Base-by-base conservation (phyloP, 2,329 filamentous ascomycete species). In the Cladophialophora exuberans region DNA sequence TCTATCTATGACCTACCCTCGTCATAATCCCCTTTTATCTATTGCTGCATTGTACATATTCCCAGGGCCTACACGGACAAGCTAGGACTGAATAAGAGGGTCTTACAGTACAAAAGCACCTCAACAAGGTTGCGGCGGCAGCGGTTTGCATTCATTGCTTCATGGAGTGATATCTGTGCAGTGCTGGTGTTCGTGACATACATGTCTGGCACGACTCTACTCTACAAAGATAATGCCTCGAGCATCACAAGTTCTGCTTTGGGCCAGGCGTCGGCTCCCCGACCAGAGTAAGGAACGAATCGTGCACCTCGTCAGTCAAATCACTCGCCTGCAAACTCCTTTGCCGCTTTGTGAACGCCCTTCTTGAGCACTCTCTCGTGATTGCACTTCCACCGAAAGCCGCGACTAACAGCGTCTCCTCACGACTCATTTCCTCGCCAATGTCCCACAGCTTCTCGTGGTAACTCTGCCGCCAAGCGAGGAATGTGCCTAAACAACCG, bases 291-390 rank as follows among this genome's bases (percentile, higher is more conserved):
- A 88, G 71, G 71, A 97, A 97, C 0, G 91, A 88, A 28, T 77
- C 77, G 66, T 96, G 87, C 7, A 99, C 88, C 73, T 96, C 88
- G 15, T 94, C 90, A 0, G 93, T 97, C 69, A 99, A 74, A 72
- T 97, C 94, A 63, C 89, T 91, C 1, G 94, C 94, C 76, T 97
- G 94, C 69, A 99, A 75, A 68, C 89, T 90, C 61, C 94, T 83
- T 1, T 94, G 93, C 67, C 86, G 89, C 71, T 92, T 89, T 65
- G 83, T 79, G 73, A 95, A 99, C 0, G 94, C 94, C 56, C 92
- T 76, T 45, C 90, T 83, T 17, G 93, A 97, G 69, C 88, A 96
- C 70, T 96, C 91, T 71, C 93, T 85, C 55, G 94, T 97, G 53
- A 99, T 83, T 17, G 87, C 84, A 65, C 89, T 90, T 2, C 93